Percentiles rank a stretch among this genome's conserved stretches.
Evolutionary conservation across 495 filamentous ascomycete species (phyloP).

Genomic region (Haplographium delicatum): DNA sequence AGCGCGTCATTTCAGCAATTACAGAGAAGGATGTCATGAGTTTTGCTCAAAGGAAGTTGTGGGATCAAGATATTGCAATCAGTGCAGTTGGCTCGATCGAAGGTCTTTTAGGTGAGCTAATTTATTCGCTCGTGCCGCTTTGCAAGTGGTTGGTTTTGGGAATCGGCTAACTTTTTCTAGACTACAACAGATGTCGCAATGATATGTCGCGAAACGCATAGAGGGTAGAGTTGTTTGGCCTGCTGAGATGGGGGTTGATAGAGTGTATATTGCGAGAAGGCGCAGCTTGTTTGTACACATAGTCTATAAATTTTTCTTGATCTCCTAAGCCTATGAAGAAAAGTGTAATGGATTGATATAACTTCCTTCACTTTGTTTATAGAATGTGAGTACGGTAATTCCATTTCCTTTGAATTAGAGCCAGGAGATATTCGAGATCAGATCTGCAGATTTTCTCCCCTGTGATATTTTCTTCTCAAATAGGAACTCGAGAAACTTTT

Average conservation of each 20-base stretch:
- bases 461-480: no score
- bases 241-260: conserved; percentile 7
- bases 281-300: conserved; percentile 29
- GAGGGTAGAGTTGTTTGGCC: conserved; percentile 1
- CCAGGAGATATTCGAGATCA: no score
- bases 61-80: conserved; percentile 95
- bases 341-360: no score
- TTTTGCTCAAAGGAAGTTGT: conserved; percentile 84
- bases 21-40: conserved; percentile 96
- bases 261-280: conserved; percentile 27
- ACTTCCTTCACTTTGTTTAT: neutral
- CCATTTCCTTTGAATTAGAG: no score
- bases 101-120: no score
- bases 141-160: no score
- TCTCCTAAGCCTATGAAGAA: neutral
- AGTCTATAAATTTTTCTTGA: conserved; percentile 7
- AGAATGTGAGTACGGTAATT: neutral
- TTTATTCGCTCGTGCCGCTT: no score
- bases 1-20: conserved; percentile 78
- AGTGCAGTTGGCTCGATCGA: conserved; percentile 89
- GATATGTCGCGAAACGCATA: conserved; percentile 81
- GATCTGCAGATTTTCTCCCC: no score
- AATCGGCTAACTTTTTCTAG: no score
- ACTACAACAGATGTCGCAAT: conserved; percentile 82
- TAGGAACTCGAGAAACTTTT: no score